Percentiles rank a stretch among this genome's conserved stretches.
Evolutionary conservation across 2,329 filamentous ascomycete genomes (phyloP).

Genomic region (Stemphylium vesicarium): DNA sequence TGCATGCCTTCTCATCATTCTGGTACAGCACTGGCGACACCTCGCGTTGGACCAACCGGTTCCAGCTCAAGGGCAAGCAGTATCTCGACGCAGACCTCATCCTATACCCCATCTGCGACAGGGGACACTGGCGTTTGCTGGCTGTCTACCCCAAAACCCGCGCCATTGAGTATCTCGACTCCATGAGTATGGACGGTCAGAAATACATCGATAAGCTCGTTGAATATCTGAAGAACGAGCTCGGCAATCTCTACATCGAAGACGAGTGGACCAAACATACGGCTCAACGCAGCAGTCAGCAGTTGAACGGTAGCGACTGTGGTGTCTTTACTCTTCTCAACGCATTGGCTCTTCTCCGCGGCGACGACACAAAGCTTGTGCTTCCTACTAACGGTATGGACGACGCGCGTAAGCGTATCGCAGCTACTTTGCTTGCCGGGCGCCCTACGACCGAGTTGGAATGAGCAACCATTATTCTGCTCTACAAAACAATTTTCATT

Average conservation of each 20-base stretch:
- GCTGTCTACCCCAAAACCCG: constrained; percentile 67
- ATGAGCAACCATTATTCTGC: constrained; percentile 11
- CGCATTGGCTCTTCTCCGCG: constrained; percentile 63
- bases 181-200: constrained; percentile 57
- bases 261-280: constrained; percentile 66
- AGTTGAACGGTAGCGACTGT: constrained; percentile 75
- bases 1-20: constrained; percentile 68
- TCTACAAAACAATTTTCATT: neutral
- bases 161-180: constrained; percentile 73
- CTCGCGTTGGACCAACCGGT: constrained; percentile 55
- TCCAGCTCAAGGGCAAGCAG: constrained; percentile 53
- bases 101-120: constrained; percentile 71
- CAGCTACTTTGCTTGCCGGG: constrained; percentile 68
- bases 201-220: constrained; percentile 36
- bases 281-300: constrained; percentile 57
- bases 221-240: constrained; percentile 64
- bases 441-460: constrained; percentile 33
- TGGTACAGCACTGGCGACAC: constrained; percentile 65
- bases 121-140: constrained; percentile 73
- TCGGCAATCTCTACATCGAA: constrained; percentile 62
- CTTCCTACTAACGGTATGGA: constrained; percentile 64
- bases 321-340: constrained; percentile 81
- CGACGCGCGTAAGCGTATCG: constrained; percentile 66
- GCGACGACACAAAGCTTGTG: constrained; percentile 45
- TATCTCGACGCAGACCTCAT: constrained; percentile 71